Base-by-base conservation (phyloP, 495 filamentous ascomycete genomes). In the Cercophora newfieldiana region DNA sequence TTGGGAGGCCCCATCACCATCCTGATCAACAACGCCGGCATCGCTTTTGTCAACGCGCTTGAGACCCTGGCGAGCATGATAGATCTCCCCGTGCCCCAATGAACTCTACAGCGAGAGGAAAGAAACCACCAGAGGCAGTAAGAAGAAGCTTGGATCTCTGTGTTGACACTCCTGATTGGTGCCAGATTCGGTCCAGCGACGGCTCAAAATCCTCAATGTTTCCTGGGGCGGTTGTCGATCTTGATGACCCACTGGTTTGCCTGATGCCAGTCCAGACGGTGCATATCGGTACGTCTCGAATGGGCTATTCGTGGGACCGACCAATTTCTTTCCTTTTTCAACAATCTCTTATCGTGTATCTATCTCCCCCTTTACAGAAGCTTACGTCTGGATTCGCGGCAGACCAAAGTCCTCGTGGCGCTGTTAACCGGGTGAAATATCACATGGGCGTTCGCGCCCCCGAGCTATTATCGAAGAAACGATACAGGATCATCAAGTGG, bases 401-500 rank as follows among this genome's bases (percentile, higher is more conserved):
- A 65, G 63, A 65, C 37, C 63, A 65, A 49, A 58, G 53, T 54
- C 53, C 31, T 7, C 3, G 37, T 14, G 63, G 24, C 14, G 54
- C 63, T 21, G 31, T 58, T 24, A 58, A 53, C 5, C 53, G 63
- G 0, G 63, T 65, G 22, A 24, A 31, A 29, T 24, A 49, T n/a
- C 53, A 65, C 33, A 59, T 51, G 33, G 54, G 54, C 1, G 1
- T 16, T 21, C 31, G 63, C 7, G 63, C 63, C 24, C n/a, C n/a
- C n/a, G 25, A 51, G 8, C 53, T 28, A 54, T 37, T 58, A 12
- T 29, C 59, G 7, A 57, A 59, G 29, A 19, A 26, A 21, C 29
- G 63, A 18, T 58, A 59, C 54, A 21, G 63, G n/a, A 65, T 65
- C 25, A 65, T 65, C 21, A 65, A 65, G 63, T 65, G n/a, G 3